Conservation (phyloP, 257 asterid genomes). For the Solanum neorickii region DNA sequence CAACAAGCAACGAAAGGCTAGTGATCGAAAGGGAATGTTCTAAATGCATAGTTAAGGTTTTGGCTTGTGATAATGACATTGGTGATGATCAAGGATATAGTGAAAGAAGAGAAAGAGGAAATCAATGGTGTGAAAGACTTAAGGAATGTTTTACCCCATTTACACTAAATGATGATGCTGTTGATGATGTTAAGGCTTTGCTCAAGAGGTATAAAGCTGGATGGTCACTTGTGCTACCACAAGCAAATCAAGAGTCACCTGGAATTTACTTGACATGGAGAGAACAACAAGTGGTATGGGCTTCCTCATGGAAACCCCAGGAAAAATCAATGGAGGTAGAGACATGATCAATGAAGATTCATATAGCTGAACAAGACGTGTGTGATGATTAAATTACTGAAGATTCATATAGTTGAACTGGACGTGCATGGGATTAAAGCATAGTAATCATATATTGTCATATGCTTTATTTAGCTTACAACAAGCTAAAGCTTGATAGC, state of each 20-base stretch:
- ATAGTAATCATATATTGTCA: neutral
- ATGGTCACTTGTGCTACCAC: conserved; percentile 44
- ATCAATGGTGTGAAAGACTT: conserved; percentile 61
- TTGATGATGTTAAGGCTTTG: conserved; percentile 67
- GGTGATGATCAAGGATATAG: conserved; percentile 11
- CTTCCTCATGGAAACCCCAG: conserved; percentile 79
- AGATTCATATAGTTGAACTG: neutral
- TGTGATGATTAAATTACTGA: neutral
- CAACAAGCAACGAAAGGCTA: conserved; percentile 69
- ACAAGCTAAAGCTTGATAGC: neutral
- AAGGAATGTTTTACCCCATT: conserved; percentile 24
- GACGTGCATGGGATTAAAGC: neutral
- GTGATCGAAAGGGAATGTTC: conserved; percentile 75
- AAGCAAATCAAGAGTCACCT: conserved; percentile 13
- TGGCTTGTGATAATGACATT: conserved; percentile 49
- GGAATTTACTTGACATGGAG: conserved; percentile 76
- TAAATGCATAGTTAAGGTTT: conserved; percentile 60
- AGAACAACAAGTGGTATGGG: conserved; percentile 80
- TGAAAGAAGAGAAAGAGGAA: conserved; percentile 64
- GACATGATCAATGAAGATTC: neutral
- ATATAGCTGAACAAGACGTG: neutral
- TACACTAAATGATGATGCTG: conserved; percentile 55
- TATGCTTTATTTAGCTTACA: neutral
- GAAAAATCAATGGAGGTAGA: neutral
- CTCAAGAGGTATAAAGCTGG: conserved; percentile 61